Evolutionary conservation across 176 grass and related monocot species (phyloP).

Genomic region (Oryza officinalis): DNA sequence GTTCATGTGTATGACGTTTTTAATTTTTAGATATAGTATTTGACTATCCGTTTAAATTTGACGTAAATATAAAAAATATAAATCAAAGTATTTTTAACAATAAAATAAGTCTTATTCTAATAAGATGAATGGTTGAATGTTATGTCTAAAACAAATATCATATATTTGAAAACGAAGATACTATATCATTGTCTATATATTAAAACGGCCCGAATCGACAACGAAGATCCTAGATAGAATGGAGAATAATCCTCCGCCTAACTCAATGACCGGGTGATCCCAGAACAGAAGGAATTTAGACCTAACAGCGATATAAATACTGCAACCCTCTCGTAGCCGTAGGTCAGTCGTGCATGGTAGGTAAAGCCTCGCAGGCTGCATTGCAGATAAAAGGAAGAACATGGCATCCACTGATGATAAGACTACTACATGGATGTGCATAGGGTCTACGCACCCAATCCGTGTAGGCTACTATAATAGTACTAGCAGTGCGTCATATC

Average conservation of each 20-base stretch:
- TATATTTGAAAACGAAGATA: too few relatives aligned
- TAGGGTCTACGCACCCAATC: not conserved
- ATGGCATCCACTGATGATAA: conserved; percentile 5
- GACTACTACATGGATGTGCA: not conserved
- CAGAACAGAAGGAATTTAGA: not conserved
- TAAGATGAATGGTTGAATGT: too few relatives aligned
- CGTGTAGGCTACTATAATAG: not conserved
- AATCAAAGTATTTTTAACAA: too few relatives aligned
- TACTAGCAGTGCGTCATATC: not conserved
- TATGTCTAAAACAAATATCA: too few relatives aligned
- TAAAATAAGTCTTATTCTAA: too few relatives aligned
- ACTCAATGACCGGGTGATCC: not conserved
- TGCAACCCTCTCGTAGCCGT: not conserved
- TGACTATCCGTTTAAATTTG: too few relatives aligned
- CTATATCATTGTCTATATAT: not conserved
- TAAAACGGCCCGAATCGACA: not conserved
- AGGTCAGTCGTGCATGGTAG: not conserved
- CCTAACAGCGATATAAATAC: not conserved
- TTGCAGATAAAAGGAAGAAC: not conserved
- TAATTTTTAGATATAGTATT: too few relatives aligned
- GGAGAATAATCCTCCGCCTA: not conserved
- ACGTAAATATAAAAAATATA: too few relatives aligned
- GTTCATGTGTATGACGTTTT: too few relatives aligned
- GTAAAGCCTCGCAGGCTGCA: not conserved
- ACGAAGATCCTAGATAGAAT: not conserved